Evolutionary conservation across 495 filamentous ascomycete genomes (phyloP).

Genomic region (Rhizodiscina lignyota): DNA sequence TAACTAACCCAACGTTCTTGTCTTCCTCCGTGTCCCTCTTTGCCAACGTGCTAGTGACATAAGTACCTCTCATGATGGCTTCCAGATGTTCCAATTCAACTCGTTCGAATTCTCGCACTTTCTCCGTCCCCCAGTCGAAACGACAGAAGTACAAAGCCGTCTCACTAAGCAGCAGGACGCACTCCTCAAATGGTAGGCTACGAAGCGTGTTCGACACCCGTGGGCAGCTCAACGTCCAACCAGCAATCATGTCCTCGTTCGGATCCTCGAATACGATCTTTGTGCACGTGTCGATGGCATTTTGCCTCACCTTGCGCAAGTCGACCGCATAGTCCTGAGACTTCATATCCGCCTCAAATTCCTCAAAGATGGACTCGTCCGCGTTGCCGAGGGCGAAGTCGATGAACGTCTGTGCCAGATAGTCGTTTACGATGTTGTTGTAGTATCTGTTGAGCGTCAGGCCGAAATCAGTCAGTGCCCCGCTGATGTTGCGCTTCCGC

Average conservation of each 20-base stretch:
- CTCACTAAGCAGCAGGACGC: constrained; percentile 72
- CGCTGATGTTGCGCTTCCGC: constrained; percentile 75
- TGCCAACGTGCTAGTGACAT: constrained; percentile 76
- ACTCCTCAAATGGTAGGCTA: constrained; percentile 62
- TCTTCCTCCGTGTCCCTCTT: constrained; percentile 53
- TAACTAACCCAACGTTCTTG: constrained; percentile 66
- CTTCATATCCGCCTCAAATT: constrained; percentile 82
- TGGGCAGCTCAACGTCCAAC: constrained; percentile 66
- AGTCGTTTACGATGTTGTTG: constrained; percentile 85
- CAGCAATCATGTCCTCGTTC: constrained; percentile 64
- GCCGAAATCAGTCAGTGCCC: constrained; percentile 83
- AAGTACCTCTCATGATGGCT: constrained; percentile 60
- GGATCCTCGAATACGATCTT: constrained; percentile 75
- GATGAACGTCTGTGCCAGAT: constrained; percentile 85
- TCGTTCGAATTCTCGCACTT: constrained; percentile 78
- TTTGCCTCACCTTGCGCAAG: constrained; percentile 63
- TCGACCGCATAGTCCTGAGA: constrained; percentile 76
- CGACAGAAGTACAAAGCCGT: constrained; percentile 69
- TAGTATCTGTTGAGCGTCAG: constrained; percentile 59
- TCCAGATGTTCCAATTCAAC: constrained; percentile 57
- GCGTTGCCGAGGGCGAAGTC: constrained; percentile 91
- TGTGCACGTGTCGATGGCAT: constrained; percentile 71
- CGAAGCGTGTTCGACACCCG: constrained; percentile 46
- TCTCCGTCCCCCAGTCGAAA: constrained; percentile 87
- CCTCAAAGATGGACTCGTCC: constrained; percentile 62